These are phyloP conservation scores for Cardamine occulta DNA, from an alignment of 345 rosid genomes.

Conservation along the genomic window DNA sequence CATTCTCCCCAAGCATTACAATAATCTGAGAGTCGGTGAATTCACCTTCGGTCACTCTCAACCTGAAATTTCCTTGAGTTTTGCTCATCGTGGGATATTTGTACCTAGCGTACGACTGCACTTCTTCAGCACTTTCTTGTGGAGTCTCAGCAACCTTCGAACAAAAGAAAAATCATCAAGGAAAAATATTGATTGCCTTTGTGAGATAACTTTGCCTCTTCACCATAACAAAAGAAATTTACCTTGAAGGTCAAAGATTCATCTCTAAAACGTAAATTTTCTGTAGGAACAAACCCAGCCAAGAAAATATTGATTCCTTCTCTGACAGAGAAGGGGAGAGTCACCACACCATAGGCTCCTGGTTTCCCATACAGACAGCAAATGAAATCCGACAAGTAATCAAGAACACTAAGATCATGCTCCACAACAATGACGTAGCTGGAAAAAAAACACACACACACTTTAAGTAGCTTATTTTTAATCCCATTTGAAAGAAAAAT, in stretches of 20 bases:
- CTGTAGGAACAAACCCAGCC: constrained; percentile 97
- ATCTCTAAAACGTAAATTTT: constrained; percentile 90
- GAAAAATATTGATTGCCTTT: not conserved
- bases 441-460: constrained; percentile 33
- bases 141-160: constrained; percentile 98
- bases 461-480: not conserved
- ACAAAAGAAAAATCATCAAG: constrained; percentile 27
- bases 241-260: constrained; percentile 97
- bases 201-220: constrained; percentile 1
- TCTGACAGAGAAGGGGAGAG: constrained; percentile 96
- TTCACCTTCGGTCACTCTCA: constrained; percentile 90
- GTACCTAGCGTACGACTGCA: constrained; percentile 95
- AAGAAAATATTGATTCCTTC: constrained; percentile 96
- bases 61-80: constrained; percentile 82
- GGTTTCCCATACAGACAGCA: constrained; percentile 98
- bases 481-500: not conserved
- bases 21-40: constrained; percentile 97
- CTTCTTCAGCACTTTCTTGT: constrained; percentile 84
- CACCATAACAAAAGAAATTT: constrained; percentile 15
- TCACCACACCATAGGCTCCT: constrained; percentile 99
- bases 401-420: constrained; percentile 98
- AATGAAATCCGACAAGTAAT: constrained; percentile 95
- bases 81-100: constrained; percentile 90
- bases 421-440: constrained; percentile 98
- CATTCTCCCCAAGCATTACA: constrained; percentile 99